Evolutionary conservation across 208 protist species (phyloP), one percentile per base, ranked within the genome.

Genomic region (Acanthamoeba polyphaga): DNA sequence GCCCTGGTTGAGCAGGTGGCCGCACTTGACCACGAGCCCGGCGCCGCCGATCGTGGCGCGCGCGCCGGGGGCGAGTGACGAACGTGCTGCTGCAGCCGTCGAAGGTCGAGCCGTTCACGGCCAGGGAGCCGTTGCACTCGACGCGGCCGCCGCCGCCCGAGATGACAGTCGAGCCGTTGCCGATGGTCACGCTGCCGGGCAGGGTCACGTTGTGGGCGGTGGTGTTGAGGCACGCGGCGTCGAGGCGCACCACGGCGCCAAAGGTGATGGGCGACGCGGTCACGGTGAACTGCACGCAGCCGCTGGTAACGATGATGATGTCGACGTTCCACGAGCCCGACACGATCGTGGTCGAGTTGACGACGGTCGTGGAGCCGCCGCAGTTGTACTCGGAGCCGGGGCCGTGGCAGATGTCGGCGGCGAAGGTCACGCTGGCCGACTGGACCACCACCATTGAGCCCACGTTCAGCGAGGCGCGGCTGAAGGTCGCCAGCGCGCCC

Each of bases 101-200:
- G 53, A 89, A 46, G 15, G 82, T 66, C 82, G 82, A 58, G 13
- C 51, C 82, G 53, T 89, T 66, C 27, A 89, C 13, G 15, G 82
- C 32, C 15, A 89, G 15, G n/a, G 51, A 43, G 46, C 82, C 82
- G 82, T 89, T 89, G 82, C 46, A 89, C 24, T 32, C n/a, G 29
- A 89, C 82, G 51, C 32, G 53, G 46, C 82, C 82, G 82, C 82
- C 53, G 53, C n/a, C 53, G 82, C 76, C 49, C 8, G 55, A 66
- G 51, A 89, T 46, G 51, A 58, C 34, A 29, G 53, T 66, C n/a
- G 82, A 89, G 51, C 13, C 9, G 82, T 43, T 74, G 68, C 68
- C 68, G 32, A 89, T 89, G 46, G 51, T 43, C 29, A 89, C 82
- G 82, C 82, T 89, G 49, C 82, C 82, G 53, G 82, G 82, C n/a